These are phyloP conservation scores for Hortiboletus campestris DNA, from an alignment of 768 basidiomycete genomes.

Conservation along the genomic window DNA sequence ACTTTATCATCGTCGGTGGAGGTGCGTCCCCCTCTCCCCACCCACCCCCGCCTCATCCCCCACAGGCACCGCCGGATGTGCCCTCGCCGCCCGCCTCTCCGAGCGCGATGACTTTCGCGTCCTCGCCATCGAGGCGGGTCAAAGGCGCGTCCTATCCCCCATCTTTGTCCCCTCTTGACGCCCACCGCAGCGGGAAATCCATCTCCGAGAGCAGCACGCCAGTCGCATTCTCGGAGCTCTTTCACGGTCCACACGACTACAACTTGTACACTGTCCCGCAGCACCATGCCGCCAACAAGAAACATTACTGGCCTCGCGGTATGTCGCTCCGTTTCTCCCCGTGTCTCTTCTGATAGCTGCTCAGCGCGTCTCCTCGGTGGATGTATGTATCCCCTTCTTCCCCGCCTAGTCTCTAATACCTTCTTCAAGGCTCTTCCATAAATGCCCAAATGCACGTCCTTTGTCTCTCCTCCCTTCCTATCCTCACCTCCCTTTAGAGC, in stretches of 20 bases:
- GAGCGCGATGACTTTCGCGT: constrained; percentile 37
- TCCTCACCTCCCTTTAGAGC: constrained; percentile 30
- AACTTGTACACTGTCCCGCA: constrained; percentile 58
- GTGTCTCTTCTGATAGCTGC: background rate
- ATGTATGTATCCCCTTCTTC: constrained; percentile 45
- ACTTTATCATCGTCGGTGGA: constrained; percentile 56
- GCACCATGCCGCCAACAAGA: constrained; percentile 42
- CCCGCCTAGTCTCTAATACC: background rate
- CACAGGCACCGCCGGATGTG: constrained; percentile 45
- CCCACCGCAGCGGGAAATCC: constrained; percentile 47
- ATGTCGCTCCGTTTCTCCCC: background rate
- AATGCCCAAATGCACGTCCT: constrained; percentile 52
- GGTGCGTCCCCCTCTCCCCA: constrained; percentile 29
- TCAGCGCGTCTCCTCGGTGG: constrained; percentile 70
- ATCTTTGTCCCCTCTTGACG: no score
- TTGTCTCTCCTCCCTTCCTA: background rate
- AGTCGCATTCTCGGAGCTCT: constrained; percentile 41
- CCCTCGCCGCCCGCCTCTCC: constrained; percentile 43
- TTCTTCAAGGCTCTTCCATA: constrained; percentile 51
- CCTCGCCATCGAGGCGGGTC: constrained; percentile 37
- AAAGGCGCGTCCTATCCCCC: constrained; percentile 44
- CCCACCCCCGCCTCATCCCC: background rate
- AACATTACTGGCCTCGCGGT: constrained; percentile 69
- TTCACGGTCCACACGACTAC: constrained; percentile 49
- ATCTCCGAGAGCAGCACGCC: constrained; percentile 44